These are phyloP conservation scores for Pyricularia sp. DNA, from an alignment of 2,329 filamentous ascomycete species.

Conservation along the genomic window DNA sequence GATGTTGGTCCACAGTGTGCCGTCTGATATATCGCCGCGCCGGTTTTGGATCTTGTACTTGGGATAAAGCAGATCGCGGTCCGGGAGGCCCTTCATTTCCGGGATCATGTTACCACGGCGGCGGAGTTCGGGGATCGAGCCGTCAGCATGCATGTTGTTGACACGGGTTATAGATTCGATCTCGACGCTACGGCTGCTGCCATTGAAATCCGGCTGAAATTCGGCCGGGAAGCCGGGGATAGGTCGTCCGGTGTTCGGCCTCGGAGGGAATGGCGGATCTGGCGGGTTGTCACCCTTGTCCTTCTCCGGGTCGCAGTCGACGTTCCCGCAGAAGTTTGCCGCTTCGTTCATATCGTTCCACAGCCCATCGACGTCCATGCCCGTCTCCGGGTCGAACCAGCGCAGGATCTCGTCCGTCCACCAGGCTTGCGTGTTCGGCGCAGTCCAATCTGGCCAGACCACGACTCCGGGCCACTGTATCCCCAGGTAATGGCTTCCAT, in stretches of 20 bases:
- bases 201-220: constrained; percentile 43
- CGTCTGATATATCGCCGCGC: constrained; percentile 57
- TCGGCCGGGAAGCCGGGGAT: constrained; percentile 56
- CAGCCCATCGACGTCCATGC: constrained; percentile 36
- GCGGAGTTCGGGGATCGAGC: constrained; percentile 4
- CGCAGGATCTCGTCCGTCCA: constrained; percentile 44
- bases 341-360: constrained; percentile 48
- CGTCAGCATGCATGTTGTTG: neutral
- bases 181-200: neutral
- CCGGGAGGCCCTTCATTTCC: constrained; percentile 37
- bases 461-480: constrained; percentile 65
- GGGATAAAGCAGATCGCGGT: constrained; percentile 57
- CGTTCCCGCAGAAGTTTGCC: constrained; percentile 33
- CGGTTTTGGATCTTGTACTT: constrained; percentile 67
- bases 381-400: constrained; percentile 35
- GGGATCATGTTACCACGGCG: neutral
- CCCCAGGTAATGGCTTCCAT: constrained; percentile 44
- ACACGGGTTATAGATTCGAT: neutral
- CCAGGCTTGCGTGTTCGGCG: constrained; percentile 28
- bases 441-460: constrained; percentile 51
- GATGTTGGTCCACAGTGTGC: constrained; percentile 64
- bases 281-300: constrained; percentile 36
- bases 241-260: constrained; percentile 33
- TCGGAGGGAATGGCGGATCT: constrained; percentile 48
- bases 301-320: constrained; percentile 39